A percentile compares a stretch with the other conserved stretches of the same genome.
These are phyloP conservation scores for Pythium dissotocum DNA, from an alignment of 352 stramenopile species.

Conservation along the genomic window DNA sequence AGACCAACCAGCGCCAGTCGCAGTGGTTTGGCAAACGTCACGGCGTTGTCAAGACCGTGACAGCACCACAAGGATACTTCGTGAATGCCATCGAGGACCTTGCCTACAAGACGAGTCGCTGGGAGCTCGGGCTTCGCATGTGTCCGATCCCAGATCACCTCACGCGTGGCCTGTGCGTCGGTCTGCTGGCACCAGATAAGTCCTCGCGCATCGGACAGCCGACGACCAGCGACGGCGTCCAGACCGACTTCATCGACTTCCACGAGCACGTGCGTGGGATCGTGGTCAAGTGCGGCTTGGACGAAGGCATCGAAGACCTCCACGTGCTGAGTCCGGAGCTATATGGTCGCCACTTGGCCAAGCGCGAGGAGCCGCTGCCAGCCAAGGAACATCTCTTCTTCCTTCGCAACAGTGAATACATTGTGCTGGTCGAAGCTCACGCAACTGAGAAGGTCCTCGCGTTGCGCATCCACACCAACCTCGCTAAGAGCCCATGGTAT, in stretches of 20 bases:
- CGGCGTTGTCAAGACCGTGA: slow-evolving; percentile 31
- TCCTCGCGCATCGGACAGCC: slow-evolving; percentile 8
- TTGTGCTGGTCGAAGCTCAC: slow-evolving; percentile 29
- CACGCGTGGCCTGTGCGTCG: background rate
- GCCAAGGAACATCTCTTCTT: slow-evolving; percentile 31
- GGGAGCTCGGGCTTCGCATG: slow-evolving; percentile 23
- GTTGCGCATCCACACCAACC: slow-evolving; percentile 36
- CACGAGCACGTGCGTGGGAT: slow-evolving; percentile 29
- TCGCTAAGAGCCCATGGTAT: slow-evolving; percentile 34
- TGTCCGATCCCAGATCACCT: slow-evolving; percentile 26
- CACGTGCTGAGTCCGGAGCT: slow-evolving; percentile 26
- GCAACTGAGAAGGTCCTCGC: slow-evolving; percentile 18
- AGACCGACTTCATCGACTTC: slow-evolving; percentile 31
- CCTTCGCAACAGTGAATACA: slow-evolving; percentile 28
- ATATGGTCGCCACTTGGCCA: slow-evolving; percentile 26
- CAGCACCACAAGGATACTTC: slow-evolving; percentile 29
- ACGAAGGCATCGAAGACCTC: slow-evolving; percentile 26
- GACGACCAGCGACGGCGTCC: slow-evolving; percentile 13
- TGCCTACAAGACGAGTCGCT: background rate
- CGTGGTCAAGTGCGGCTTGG: slow-evolving; percentile 22
- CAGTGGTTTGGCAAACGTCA: slow-evolving; percentile 32
- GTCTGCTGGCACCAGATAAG: slow-evolving; percentile 5
- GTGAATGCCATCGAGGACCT: slow-evolving; percentile 27
- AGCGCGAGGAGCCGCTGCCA: slow-evolving; percentile 27
- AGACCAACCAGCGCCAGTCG: slow-evolving; percentile 38